Evolutionary conservation across 2,329 filamentous ascomycete genomes (phyloP), one percentile per base, ranked within the genome.

Genomic region (Cytospora schulzeri): DNA sequence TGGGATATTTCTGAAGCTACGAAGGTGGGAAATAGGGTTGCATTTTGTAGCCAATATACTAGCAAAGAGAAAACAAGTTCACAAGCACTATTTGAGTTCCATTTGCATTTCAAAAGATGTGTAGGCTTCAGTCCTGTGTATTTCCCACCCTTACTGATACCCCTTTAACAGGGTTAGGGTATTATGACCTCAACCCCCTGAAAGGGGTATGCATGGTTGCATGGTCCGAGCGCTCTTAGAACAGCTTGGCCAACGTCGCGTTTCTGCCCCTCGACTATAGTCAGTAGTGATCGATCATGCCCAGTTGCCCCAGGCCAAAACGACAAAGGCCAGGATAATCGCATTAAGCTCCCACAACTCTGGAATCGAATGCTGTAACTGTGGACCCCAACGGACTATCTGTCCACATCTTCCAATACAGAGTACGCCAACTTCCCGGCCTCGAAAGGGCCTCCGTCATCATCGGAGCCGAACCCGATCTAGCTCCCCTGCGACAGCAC

Each of bases 221-320:
- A 15, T 63, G 64, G 64, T 24, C 57, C 62, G 50, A 64, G 65
- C 58, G 62, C 57, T 53, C 38, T 62, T 19, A 59, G 62, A 66
- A 66, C 65, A 66, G 65, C 65, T 66, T 66, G 62, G 65, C 65
- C 64, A 57, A 62, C 50, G 24, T 59, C 59, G 57, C 56, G 55
- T 33, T 45, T 24, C 26, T 64, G 65, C 65, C 65, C 65, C 62
- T 67, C 65, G 65, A 65, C 63, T 31, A 31, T 24, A 41, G n/a
- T 41, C 11, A 50, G 29, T 24, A 41, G n/a, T 41, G 15, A 50
- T 22, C 22, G 31, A 58, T 51, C 45, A 57, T 31, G 26, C 33
- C 26, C 59, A 62, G 62, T 53, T 51, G 33, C 38, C 48, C 54
- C 22, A 22, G 50, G 54, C 59, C 51, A 31, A 41, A 35, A 52